A percentile compares a stretch with the other conserved stretches of the same genome.
Evolutionary conservation across 2,329 filamentous ascomycete species (phyloP).

Genomic region (Coleophoma eucalyptorum): DNA sequence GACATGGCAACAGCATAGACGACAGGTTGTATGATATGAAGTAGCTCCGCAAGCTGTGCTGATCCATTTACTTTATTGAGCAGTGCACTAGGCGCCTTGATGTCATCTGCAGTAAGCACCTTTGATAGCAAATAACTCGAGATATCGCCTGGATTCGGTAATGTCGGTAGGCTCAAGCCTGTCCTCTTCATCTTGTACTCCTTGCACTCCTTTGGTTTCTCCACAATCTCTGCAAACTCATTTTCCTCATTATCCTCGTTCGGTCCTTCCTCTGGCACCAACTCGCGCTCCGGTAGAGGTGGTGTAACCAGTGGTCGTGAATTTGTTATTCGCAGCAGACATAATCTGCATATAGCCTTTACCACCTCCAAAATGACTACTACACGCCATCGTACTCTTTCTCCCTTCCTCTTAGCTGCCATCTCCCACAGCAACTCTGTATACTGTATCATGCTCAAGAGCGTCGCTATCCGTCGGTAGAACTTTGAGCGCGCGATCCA

Average conservation of each 20-base stretch:
- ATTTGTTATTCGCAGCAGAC: conserved; percentile 79
- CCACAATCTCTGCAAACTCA: conserved; percentile 36
- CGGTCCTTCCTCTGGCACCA: conserved; percentile 54
- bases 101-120: conserved; percentile 91
- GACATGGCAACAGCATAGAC: conserved; percentile 83
- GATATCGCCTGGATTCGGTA: conserved; percentile 80
- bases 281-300: conserved; percentile 79
- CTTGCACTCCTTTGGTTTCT: conserved; percentile 27
- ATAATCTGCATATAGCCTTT: conserved; percentile 79
- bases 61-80: conserved; percentile 77
- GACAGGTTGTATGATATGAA: conserved; percentile 87
- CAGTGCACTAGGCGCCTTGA: conserved; percentile 84
- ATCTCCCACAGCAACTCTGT: conserved; percentile 98
- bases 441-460: conserved; percentile 88
- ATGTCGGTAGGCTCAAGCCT: conserved; percentile 75
- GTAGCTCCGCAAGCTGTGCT: conserved; percentile 75
- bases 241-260: conserved; percentile 40
- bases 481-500: conserved; percentile 61
- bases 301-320: conserved; percentile 80
- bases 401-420: conserved; percentile 82
- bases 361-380: conserved; percentile 80
- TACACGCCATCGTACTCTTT: conserved; percentile 81
- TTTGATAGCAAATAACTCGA: conserved; percentile 84
- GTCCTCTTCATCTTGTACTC: conserved; percentile 96
- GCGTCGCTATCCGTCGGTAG: conserved; percentile 77